phyloP scores from a whole-genome alignment of 345 rosid genomes.

The Trapa incisa region DNA sequence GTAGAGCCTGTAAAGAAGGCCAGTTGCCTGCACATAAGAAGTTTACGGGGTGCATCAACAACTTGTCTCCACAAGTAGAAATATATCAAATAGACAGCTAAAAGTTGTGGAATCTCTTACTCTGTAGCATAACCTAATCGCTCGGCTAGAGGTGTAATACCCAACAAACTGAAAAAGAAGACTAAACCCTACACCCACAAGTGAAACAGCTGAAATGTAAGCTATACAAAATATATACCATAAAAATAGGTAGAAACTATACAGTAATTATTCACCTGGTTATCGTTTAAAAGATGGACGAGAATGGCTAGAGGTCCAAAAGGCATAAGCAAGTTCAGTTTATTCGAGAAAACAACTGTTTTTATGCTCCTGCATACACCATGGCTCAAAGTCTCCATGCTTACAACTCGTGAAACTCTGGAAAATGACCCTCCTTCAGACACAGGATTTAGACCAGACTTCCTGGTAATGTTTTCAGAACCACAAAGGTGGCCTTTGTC shows the following conservation, averaged over 20 bases:
- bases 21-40: conserved; percentile 52
- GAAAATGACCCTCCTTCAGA: conserved; percentile 22
- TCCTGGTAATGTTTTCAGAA: conserved; percentile 8
- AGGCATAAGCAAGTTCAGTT: conserved; percentile 68
- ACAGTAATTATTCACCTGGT: conserved; percentile 36
- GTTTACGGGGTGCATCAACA: conserved; percentile 8
- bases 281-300: conserved; percentile 35
- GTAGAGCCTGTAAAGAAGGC: conserved; percentile 85
- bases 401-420: conserved; percentile 9
- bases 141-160: conserved; percentile 89
- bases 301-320: conserved; percentile 83
- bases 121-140: conserved; percentile 97
- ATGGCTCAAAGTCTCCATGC: conserved; percentile 10
- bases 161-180: conserved; percentile 70
- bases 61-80: no score
- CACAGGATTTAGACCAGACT: conserved; percentile 18
- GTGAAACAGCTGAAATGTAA: conserved; percentile 8
- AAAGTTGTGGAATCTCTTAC: conserved; percentile 29
- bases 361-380: conserved; percentile 31
- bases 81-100: not conserved
- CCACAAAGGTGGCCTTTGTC: conserved; percentile 18
- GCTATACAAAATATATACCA: not conserved
- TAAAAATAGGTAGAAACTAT: not conserved
- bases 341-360: conserved; percentile 62
- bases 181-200: conserved; percentile 60